phyloP scores from a whole-genome alignment of 306 rosid genomes.

The Prunus fruticosa region DNA sequence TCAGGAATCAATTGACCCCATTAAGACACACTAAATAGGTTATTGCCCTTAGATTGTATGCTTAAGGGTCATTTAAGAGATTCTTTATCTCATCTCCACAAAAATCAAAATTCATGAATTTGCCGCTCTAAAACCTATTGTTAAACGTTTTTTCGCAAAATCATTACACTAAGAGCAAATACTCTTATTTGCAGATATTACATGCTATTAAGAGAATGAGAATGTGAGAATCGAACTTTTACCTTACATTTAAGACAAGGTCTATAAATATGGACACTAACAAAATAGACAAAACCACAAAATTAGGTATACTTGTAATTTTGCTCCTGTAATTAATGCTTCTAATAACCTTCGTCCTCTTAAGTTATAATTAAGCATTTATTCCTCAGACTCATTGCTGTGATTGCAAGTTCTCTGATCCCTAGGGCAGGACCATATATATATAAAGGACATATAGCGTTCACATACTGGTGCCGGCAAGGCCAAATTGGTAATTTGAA shows the following conservation, averaged over 20 bases:
- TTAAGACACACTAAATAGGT: too few relatives aligned
- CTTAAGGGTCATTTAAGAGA: too few relatives aligned
- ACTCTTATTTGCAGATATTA: too few relatives aligned
- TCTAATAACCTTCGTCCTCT: neutral
- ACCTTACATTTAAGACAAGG: neutral
- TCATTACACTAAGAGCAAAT: too few relatives aligned
- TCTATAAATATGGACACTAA: neutral
- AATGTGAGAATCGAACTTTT: too few relatives aligned
- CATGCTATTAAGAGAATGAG: too few relatives aligned
- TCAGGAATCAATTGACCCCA: too few relatives aligned
- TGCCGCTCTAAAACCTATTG: too few relatives aligned
- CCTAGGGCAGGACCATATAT: neutral
- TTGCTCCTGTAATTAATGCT: neutral
- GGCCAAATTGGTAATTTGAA: constrained; percentile 28
- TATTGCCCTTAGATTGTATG: too few relatives aligned
- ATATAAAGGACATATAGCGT: neutral
- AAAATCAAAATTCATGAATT: too few relatives aligned
- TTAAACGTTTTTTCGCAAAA: too few relatives aligned
- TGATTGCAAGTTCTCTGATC: neutral
- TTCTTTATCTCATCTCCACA: too few relatives aligned
- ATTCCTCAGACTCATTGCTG: neutral
- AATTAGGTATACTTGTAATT: neutral
- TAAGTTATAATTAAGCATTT: neutral
- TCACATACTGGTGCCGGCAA: neutral
- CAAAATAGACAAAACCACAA: neutral